Evolutionary conservation across 2,329 filamentous ascomycete genomes (phyloP).

Genomic region (Pseudocercospora ulei): DNA sequence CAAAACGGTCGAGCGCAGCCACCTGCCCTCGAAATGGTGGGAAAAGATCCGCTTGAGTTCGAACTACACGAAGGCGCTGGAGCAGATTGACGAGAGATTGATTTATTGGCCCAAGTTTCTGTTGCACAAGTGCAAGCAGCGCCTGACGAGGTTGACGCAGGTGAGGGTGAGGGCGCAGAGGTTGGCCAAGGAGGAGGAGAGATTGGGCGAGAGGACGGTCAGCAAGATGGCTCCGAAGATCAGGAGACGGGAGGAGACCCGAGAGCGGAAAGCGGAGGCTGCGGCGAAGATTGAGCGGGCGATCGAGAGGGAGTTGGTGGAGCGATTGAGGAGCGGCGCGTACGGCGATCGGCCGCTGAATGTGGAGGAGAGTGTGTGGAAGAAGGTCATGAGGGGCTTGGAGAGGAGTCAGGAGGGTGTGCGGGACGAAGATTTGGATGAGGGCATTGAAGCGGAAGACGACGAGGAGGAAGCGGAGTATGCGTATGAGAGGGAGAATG

Average conservation of each 20-base stretch:
- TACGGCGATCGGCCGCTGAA: constrained; percentile 94
- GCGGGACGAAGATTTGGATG: constrained; percentile 78
- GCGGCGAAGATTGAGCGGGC: constrained; percentile 85
- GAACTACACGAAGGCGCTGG: constrained; percentile 83
- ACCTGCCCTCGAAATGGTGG: constrained; percentile 86
- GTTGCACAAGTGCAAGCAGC: constrained; percentile 91
- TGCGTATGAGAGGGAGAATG: constrained; percentile 48
- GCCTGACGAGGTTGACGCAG: constrained; percentile 82
- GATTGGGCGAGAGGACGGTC: constrained; percentile 78
- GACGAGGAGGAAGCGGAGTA: constrained; percentile 58
- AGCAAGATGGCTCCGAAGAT: constrained; percentile 89
- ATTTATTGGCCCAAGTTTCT: constrained; percentile 94
- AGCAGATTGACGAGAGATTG: constrained; percentile 73
- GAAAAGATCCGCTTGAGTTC: constrained; percentile 79
- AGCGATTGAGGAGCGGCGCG: constrained; percentile 78
- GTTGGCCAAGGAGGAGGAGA: constrained; percentile 78
- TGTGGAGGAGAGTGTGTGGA: constrained; percentile 91
- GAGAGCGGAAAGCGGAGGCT: constrained; percentile 44
- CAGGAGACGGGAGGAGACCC: constrained; percentile 42
- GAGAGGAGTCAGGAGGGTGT: constrained; percentile 77
- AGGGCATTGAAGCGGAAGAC: constrained; percentile 71
- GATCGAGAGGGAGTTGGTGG: constrained; percentile 89
- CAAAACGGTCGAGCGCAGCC: constrained; percentile 83
- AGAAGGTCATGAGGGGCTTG: constrained; percentile 84
- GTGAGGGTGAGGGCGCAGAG: constrained; percentile 69